Base-by-base conservation (phyloP, 2,329 filamentous ascomycete genomes). In the Dothidotthia symphoricarpi region DNA sequence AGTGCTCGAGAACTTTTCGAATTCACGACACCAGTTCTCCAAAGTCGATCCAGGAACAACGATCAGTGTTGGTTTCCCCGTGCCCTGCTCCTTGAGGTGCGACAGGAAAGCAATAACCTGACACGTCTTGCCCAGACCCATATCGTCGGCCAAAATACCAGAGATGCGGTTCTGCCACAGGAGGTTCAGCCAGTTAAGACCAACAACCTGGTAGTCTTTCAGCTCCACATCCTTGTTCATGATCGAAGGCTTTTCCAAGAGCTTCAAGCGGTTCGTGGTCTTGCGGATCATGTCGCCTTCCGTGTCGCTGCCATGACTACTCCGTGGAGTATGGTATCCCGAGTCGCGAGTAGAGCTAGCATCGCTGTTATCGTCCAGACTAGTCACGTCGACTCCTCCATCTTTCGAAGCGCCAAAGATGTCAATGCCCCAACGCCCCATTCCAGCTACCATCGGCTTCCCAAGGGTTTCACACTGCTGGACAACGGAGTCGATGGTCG, bases 21-120 rank as follows among this genome's bases (percentile, higher is more conserved):
- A 95, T 64, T 98, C 93, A 34, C 82, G 80, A 34, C 94, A 78
- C 93, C 93, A 98, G 61, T 98, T 98, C 59, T 95, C 91, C 8
- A 95, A 78, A 0, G 91, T 96, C 1, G 91, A 95, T 0, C 88
- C 86, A 4, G 93, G 93, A 2, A 97, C 93, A 17, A 98, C 83
- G 25, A 98, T 79, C 24, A 98, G 71, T 61, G 95, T 81, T 71
- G 72, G 88, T 57, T 87, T 88, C 72, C 59, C 80, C 60, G 71
- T 75, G 47, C 70, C 80, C 19, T 79, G 79, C 58, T 89, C 81
- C 12, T 86, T 81, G 16, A 98, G 73, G 55, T 95, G 84, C 12
- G 88, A 86, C 30, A 98, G 76, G 56, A 98, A 88, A 0, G 88
- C 83, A 52, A 98, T 95, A 45, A 97, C 88, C 59, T 98, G 91